A percentile compares a stretch with the other conserved stretches of the same genome.
These are phyloP conservation scores for Clarireedia homoeocarpa DNA, from an alignment of 2,329 filamentous ascomycete species.

Conservation along the genomic window DNA sequence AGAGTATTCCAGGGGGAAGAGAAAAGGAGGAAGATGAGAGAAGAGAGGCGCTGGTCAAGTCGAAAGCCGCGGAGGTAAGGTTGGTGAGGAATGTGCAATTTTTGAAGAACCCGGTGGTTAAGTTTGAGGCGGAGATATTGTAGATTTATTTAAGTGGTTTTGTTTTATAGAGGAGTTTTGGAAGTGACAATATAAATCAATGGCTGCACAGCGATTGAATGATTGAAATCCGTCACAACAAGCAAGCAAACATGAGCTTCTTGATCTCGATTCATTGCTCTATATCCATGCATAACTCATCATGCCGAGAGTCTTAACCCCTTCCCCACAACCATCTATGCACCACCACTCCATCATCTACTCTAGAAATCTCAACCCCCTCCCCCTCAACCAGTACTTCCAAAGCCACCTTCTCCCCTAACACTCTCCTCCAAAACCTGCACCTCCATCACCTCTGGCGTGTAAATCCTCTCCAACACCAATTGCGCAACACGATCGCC, in stretches of 20 bases:
- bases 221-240: neutral
- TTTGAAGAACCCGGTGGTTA: conserved; percentile 56
- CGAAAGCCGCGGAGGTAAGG: conserved; percentile 81
- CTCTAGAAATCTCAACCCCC: conserved; percentile 7
- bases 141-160: conserved; percentile 8
- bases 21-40: conserved; percentile 33
- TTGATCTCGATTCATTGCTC: neutral
- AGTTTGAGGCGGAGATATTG: conserved; percentile 51
- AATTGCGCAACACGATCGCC: conserved; percentile 92
- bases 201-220: neutral
- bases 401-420: conserved; percentile 82
- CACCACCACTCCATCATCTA: neutral
- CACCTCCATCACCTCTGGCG: conserved; percentile 85
- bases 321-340: neutral
- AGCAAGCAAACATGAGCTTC: neutral
- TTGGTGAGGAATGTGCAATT: conserved; percentile 68
- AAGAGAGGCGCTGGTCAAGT: conserved; percentile 56
- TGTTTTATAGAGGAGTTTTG: neutral
- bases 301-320: neutral
- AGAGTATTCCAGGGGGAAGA: conserved; percentile 35
- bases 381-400: conserved; percentile 60
- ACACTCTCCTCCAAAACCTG: conserved; percentile 84
- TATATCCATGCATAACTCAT: neutral
- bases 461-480: conserved; percentile 89
- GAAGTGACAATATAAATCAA: neutral